phyloP scores from a whole-genome alignment of 2,329 filamentous ascomycete species.

The Apiospora aurea region DNA sequence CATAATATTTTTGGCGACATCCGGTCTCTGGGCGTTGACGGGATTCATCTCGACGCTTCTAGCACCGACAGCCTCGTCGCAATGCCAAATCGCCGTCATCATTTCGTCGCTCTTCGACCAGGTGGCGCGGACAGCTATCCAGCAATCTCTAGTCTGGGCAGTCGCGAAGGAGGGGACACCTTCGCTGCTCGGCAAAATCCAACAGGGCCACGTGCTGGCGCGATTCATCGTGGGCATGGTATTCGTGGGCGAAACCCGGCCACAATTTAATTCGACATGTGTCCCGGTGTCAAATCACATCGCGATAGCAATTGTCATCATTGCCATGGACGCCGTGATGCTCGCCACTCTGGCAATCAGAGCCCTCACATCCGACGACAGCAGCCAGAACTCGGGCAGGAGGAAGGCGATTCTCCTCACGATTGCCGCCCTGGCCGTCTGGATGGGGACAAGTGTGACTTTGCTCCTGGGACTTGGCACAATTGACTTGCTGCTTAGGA shows the following conservation, averaged over 20 bases:
- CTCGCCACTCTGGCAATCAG: slow-evolving; percentile 50
- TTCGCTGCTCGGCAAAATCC: slow-evolving; percentile 46
- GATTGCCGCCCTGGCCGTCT: slow-evolving; percentile 55
- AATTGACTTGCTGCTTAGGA: slow-evolving; percentile 53
- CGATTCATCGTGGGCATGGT: slow-evolving; percentile 61
- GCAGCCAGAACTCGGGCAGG: slow-evolving; percentile 38
- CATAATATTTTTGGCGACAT: slow-evolving; percentile 58
- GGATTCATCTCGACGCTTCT: slow-evolving; percentile 60
- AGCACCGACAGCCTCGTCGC: slow-evolving; percentile 48
- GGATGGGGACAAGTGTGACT: slow-evolving; percentile 60
- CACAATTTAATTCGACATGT: slow-evolving; percentile 60
- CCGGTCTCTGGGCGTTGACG: slow-evolving; percentile 60
- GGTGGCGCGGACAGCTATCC: slow-evolving; percentile 58
- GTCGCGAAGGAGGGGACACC: slow-evolving; percentile 49
- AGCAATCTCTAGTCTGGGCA: slow-evolving; percentile 62
- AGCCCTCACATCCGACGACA: slow-evolving; percentile 48
- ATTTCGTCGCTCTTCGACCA: slow-evolving; percentile 65
- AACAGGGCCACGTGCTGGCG: slow-evolving; percentile 55
- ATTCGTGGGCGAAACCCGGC: slow-evolving; percentile 61
- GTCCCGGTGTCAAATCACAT: slow-evolving; percentile 54
- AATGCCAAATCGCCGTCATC: slow-evolving; percentile 60
- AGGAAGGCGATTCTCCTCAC: slow-evolving; percentile 52
- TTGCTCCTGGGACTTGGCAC: slow-evolving; percentile 56
- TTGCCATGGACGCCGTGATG: slow-evolving; percentile 55
- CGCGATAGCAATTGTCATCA: slow-evolving; percentile 53